A percentile compares a stretch with the other conserved stretches of the same genome.
Evolutionary conservation across 257 asterid genomes (phyloP).

Genomic region (Solanum gracilifrons): DNA sequence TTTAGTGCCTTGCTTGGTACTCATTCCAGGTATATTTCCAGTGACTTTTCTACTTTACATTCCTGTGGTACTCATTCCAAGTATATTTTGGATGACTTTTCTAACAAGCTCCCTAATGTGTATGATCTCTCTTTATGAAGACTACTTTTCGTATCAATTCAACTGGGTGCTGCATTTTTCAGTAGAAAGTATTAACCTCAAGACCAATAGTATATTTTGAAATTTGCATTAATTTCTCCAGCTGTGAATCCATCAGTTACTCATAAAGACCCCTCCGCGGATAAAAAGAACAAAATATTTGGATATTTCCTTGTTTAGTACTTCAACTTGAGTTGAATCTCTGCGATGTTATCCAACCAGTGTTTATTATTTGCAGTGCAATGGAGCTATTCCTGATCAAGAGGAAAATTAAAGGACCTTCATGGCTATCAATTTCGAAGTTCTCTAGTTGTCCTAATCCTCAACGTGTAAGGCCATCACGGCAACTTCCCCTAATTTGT

Average conservation of each 20-base stretch:
- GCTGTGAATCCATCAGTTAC: not conserved
- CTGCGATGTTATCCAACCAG: not conserved
- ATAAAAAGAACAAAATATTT: not conserved
- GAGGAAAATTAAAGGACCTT: conserved; percentile 89
- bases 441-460: conserved; percentile 56
- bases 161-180: not conserved
- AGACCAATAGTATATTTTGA: not conserved
- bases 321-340: not conserved
- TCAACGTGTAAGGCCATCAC: conserved; percentile 49
- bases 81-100: conserved; percentile 22
- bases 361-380: conserved; percentile 45
- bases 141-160: not conserved
- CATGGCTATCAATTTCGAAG: conserved; percentile 78
- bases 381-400: conserved; percentile 78
- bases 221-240: not conserved
- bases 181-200: not conserved
- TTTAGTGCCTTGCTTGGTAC: conserved; percentile 89
- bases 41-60: conserved; percentile 1
- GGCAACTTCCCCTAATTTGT: not conserved
- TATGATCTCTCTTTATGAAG: not conserved
- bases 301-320: not conserved
- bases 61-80: conserved; percentile 65
- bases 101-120: not conserved
- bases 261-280: not conserved
- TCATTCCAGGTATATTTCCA: conserved; percentile 58